Evolutionary conservation across 106 monocot species (phyloP).

Genomic region (Allium sativum): DNA sequence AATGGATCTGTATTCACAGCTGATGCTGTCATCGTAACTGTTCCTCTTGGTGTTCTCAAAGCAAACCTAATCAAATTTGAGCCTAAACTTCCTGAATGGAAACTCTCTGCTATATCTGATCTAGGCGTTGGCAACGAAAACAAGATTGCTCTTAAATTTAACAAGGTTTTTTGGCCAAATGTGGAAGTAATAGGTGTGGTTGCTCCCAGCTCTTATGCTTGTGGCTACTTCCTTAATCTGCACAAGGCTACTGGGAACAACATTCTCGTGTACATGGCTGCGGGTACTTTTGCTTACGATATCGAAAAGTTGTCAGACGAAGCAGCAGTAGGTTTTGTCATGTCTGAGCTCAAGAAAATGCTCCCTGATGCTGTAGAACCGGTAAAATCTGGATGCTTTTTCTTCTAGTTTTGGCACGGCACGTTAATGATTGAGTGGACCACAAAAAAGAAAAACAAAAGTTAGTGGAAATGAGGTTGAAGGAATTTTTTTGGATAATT

Average conservation of each 20-base stretch:
- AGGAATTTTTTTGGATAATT: no score
- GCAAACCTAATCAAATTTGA: constrained; percentile 77
- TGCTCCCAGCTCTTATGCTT: constrained; percentile 62
- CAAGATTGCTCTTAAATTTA: constrained; percentile 78
- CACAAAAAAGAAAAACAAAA: no score
- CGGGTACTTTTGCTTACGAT: constrained; percentile 79
- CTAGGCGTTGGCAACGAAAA: constrained; percentile 88
- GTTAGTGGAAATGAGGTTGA: no score
- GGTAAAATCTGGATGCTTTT: constrained; percentile 20
- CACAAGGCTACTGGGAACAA: constrained; percentile 85
- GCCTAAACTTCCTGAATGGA: constrained; percentile 81
- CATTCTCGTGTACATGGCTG: constrained; percentile 91
- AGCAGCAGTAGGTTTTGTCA: constrained; percentile 54
- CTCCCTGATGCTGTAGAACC: constrained; percentile 72
- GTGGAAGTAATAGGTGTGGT: constrained; percentile 85
- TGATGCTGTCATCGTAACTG: constrained; percentile 85
- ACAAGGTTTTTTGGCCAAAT: constrained; percentile 86
- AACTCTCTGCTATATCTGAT: constrained; percentile 73
- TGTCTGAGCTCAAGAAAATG: constrained; percentile 75
- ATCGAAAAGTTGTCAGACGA: constrained; percentile 80
- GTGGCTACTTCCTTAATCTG: constrained; percentile 96
- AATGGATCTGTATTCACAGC: constrained; percentile 50
- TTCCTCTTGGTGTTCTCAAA: constrained; percentile 90
- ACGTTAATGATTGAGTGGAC: no score
- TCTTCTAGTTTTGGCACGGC: no score